Evolutionary conservation across 2,329 filamentous ascomycete genomes (phyloP).

Genomic region (Nectriaceae sp.): DNA sequence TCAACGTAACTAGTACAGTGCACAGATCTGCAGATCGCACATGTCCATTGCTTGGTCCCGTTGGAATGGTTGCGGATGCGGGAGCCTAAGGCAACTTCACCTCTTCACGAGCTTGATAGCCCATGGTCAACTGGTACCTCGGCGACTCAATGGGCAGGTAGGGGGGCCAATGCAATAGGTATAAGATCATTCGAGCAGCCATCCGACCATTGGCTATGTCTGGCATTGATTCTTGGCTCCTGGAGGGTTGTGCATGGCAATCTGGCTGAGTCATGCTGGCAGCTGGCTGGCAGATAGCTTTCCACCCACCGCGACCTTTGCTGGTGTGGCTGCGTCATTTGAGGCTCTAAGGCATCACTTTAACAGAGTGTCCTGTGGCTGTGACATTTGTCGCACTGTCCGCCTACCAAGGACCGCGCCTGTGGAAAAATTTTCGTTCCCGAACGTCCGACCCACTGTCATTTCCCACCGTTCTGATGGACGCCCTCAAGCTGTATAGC

Average conservation of each 20-base stretch:
- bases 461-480: conserved; percentile 16
- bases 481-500: neutral
- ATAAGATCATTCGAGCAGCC: neutral
- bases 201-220: neutral
- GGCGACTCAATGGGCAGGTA: neutral
- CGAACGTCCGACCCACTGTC: conserved; percentile 20
- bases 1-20: conserved; percentile 15
- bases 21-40: neutral
- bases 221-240: neutral
- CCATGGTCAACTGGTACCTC: neutral
- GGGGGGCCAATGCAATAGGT: neutral
- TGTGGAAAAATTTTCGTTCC: conserved; percentile 22
- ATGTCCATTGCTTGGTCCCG: conserved; percentile 6
- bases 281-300: neutral
- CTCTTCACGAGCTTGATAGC: conserved; percentile 15
- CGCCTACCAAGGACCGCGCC: conserved; percentile 6
- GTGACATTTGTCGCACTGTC: conserved; percentile 19
- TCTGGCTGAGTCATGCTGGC: neutral
- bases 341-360: neutral
- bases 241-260: neutral
- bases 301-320: too few relatives aligned
- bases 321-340: conserved; percentile 22
- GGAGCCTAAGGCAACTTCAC: conserved; percentile 16
- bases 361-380: neutral
- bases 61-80: conserved; percentile 9